These are phyloP conservation scores for Sporisorium scitamineum DNA, from an alignment of 1,284 basidiomycete genomes.

Conservation along the genomic window DNA sequence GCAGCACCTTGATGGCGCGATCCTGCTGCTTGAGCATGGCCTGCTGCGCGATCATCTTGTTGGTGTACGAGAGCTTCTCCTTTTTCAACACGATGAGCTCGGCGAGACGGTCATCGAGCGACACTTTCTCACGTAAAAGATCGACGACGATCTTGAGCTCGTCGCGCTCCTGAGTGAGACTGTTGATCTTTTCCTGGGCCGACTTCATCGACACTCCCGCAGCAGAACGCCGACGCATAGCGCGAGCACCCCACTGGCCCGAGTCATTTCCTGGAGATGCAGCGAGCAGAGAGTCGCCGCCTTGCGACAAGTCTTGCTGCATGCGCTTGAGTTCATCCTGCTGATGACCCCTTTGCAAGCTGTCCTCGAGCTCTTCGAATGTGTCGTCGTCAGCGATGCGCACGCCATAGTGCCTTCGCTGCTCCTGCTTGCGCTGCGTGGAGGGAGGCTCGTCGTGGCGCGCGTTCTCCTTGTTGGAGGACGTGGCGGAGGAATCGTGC, in stretches of 20 bases:
- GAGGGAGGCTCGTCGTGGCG: constrained; percentile 42
- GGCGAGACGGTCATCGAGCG: constrained; percentile 57
- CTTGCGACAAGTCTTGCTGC: constrained; percentile 53
- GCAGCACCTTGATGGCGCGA: constrained; percentile 60
- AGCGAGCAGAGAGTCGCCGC: constrained; percentile 42
- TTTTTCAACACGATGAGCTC: constrained; percentile 64
- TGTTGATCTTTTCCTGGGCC: constrained; percentile 64
- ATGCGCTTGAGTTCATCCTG: constrained; percentile 51
- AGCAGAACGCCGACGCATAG: constrained; percentile 57
- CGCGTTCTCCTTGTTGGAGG: constrained; percentile 36
- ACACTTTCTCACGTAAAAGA: constrained; percentile 64
- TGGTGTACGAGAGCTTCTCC: constrained; percentile 62
- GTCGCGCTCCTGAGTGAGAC: constrained; percentile 63
- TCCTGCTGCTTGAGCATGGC: constrained; percentile 65
- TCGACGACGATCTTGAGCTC: constrained; percentile 68
- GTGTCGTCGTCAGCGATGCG: constrained; percentile 55
- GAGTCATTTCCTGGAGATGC: constrained; percentile 44
- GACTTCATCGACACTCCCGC: constrained; percentile 66
- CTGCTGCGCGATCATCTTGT: constrained; percentile 61
- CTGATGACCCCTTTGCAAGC: constrained; percentile 41
- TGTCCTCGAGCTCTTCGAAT: constrained; percentile 53
- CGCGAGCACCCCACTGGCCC: constrained; percentile 59
- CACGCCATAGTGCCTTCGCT: constrained; percentile 49
- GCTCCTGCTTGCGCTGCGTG: constrained; percentile 52
- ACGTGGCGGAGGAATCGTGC: constrained; percentile 27